Evolutionary conservation across 257 asterid species (phyloP), one percentile per base, ranked within the genome.

Genomic region (Solanum boliviense): DNA sequence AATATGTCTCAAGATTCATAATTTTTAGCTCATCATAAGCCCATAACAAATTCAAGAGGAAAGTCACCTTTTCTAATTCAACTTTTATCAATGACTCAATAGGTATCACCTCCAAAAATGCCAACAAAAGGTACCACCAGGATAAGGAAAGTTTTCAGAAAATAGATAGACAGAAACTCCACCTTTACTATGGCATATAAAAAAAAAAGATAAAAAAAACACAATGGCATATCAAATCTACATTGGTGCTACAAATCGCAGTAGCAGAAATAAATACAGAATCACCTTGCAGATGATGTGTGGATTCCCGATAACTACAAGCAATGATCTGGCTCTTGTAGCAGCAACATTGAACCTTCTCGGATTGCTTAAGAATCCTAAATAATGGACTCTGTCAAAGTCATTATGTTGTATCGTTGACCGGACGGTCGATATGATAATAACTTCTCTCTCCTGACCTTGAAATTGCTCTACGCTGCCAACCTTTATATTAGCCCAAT

Each of bases 391-490:
- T 91, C 70, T 92, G 90, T 96, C 99, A 31, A 95, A 95, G 68
- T 97, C 99, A 39, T 95, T 93, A 86, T 97, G 99, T 84, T 93
- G 93, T 25, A 95, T 85, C 11, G 99, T 97, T 38, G 99, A 97
- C 86, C 99, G 98, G 39, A 97, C 99, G 3, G 99, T 97, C 62
- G 99, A 97, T 84, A 97, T 92, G 12, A 97, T 92, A 82, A 97
- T 95, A 3, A 97, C 97, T 89, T 93, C 88, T 88, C 91, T 90
- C 88, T 97, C 99, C 91, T 96, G 99, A 75, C 99, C 99, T 91
- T 97, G 99, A 85, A 95, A 97, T 90, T 96, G 99, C 90, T 97
- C 99, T 3, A 97, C 99, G 67, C 97, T 96, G 78, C 99, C 99
- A 76, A 97, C 99, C 90, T 93, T 94, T 48, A 95, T 79, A 83